These are phyloP conservation scores for Boletus pseudo-olivaceus DNA, from an alignment of 768 basidiomycete species.

Conservation along the genomic window DNA sequence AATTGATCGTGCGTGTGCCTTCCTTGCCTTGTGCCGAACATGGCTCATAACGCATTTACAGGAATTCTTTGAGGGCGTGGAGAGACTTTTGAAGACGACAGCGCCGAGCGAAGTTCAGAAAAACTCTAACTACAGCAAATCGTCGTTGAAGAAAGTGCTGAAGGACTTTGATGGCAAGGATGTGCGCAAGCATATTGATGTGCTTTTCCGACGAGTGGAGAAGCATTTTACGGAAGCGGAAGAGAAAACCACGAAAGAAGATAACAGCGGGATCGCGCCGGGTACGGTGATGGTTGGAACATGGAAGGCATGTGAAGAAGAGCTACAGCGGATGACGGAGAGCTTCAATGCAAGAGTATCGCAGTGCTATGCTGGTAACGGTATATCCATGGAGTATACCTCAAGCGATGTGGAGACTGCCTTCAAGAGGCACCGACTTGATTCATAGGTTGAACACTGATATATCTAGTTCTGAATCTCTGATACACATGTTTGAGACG, in stretches of 20 bases:
- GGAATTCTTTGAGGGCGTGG: slow-evolving; percentile 95
- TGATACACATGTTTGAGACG: slow-evolving; percentile 10
- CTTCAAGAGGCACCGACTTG: slow-evolving; percentile 62
- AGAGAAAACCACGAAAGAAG: slow-evolving; percentile 57
- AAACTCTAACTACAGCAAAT: slow-evolving; percentile 72
- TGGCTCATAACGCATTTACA: slow-evolving; percentile 31
- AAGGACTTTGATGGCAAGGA: slow-evolving; percentile 89
- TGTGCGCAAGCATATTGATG: slow-evolving; percentile 82
- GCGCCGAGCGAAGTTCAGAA: slow-evolving; percentile 72
- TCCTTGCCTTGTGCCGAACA: not conserved
- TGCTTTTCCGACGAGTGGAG: slow-evolving; percentile 85
- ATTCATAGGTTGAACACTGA: slow-evolving; percentile 15
- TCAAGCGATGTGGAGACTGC: slow-evolving; percentile 70
- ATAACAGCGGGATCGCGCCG: slow-evolving; percentile 49
- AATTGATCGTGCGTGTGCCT: slow-evolving; percentile 67
- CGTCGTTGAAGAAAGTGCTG: slow-evolving; percentile 75
- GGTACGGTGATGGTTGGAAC: slow-evolving; percentile 76
- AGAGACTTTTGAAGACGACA: slow-evolving; percentile 79
- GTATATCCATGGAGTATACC: slow-evolving; percentile 71
- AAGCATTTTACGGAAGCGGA: slow-evolving; percentile 91
- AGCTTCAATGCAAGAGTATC: slow-evolving; percentile 64
- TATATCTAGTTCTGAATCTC: slow-evolving; percentile 5
- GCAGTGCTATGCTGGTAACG: slow-evolving; percentile 76
- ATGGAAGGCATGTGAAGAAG: slow-evolving; percentile 90
- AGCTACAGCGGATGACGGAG: slow-evolving; percentile 70